Evolutionary conservation across 345 rosid species (phyloP), one percentile per base, ranked within the genome.

Genomic region (Euphorbia lathyris): DNA sequence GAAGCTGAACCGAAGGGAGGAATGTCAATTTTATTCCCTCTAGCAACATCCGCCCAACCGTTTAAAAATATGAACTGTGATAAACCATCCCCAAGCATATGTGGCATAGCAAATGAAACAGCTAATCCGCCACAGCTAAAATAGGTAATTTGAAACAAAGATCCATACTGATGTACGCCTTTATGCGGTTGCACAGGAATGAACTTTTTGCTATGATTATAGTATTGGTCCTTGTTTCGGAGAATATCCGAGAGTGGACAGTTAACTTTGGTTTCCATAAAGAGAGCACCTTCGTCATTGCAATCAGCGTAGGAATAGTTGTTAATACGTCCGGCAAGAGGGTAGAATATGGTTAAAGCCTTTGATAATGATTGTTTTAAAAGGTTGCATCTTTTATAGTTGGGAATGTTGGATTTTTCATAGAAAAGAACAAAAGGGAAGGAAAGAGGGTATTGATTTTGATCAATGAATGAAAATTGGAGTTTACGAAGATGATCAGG

Each of bases 401-500:
- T 45, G 51, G 51, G 12, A 45, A 45, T 45, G 19, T 45, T 45
- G 51, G 51, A 45, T 1, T 45, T 45, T 45, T 12, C 17, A 45
- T 45, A 45, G 51, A 45, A 45, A 45, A 45, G 51, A 16, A 45
- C 51, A 45, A 45, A 45, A 1, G 51, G 51, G 0, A 45, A 7
- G 51, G 51, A 45, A 45, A 45, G 16, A 7, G 51, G 51, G 51
- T 45, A 10, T 45, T 45, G 51, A 13, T 6, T 7, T 45, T 45
- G 51, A 45, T 45, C 51, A 14, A 45, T 12, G 16, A 16, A 45
- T 45, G 51, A 45, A 0, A 45, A 45, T 12, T 45, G 2, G 51
- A 45, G 16, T 7, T 45, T 45, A 45, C 1, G 16, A 34, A 78
- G 83, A 64, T 73, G 74, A 25, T 70, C 34, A 0, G 75, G 82